These are phyloP conservation scores for Bruguiera parviflora DNA, from an alignment of 345 rosid species.

Conservation along the genomic window DNA sequence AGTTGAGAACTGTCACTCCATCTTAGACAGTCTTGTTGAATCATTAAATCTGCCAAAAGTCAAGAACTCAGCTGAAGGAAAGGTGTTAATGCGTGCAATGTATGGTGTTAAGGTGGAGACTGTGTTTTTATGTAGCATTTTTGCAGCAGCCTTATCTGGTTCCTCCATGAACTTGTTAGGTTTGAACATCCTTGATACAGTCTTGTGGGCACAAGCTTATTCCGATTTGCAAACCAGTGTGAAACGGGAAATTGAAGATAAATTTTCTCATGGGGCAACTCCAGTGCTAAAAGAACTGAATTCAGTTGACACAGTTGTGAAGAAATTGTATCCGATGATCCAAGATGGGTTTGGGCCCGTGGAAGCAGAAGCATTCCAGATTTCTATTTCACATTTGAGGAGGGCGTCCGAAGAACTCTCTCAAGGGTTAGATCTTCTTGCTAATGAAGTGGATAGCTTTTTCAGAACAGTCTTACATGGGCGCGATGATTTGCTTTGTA, in stretches of 20 bases:
- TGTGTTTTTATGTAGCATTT: constrained; percentile 63
- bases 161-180: constrained; percentile 51
- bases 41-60: constrained; percentile 72
- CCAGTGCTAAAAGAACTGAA: constrained; percentile 59
- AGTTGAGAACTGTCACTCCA: constrained; percentile 52
- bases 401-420: constrained; percentile 51
- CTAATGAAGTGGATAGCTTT: constrained; percentile 68
- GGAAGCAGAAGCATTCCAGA: constrained; percentile 37
- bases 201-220: constrained; percentile 58
- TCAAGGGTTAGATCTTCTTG: constrained; percentile 59
- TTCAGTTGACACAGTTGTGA: constrained; percentile 50
- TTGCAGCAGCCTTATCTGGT: constrained; percentile 73
- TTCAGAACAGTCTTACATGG: constrained; percentile 71
- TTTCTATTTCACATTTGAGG: constrained; percentile 36
- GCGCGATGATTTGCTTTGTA: constrained; percentile 83
- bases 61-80: constrained; percentile 81
- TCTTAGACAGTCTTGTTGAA: constrained; percentile 48
- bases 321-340: constrained; percentile 60
- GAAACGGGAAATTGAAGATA: constrained; percentile 49
- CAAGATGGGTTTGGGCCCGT: constrained; percentile 44
- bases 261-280: constrained; percentile 34
- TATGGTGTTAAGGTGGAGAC: constrained; percentile 84
- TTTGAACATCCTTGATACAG: constrained; percentile 43
- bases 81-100: constrained; percentile 85
- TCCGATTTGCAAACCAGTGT: constrained; percentile 48